Evolutionary conservation across 2,329 filamentous ascomycete species (phyloP).

Genomic region (Camillea tinctor): DNA sequence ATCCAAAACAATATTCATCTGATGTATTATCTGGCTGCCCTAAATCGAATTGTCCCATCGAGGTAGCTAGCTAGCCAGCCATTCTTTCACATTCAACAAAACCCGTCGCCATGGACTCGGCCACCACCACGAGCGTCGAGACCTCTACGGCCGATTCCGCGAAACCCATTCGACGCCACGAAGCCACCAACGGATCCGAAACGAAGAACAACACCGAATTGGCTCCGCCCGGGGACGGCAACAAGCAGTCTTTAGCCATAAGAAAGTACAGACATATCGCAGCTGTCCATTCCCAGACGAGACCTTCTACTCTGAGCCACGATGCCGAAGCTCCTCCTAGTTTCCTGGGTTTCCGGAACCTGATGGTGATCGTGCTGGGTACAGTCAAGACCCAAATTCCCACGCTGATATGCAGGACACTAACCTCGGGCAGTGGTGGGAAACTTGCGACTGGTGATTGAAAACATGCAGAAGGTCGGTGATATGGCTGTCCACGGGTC

Average conservation of each 20-base stretch:
- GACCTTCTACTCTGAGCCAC: slow-evolving; percentile 81
- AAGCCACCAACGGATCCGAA: slow-evolving; percentile 8
- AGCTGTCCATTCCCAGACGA: slow-evolving; percentile 72
- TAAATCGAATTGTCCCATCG: background rate
- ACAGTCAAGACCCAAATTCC: slow-evolving; percentile 31
- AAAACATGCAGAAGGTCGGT: slow-evolving; percentile 87
- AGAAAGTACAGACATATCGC: slow-evolving; percentile 89
- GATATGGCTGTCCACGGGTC: slow-evolving; percentile 5
- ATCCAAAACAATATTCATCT: background rate
- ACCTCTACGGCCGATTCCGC: slow-evolving; percentile 10
- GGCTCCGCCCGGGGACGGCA: slow-evolving; percentile 18
- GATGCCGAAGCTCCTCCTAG: slow-evolving; percentile 74
- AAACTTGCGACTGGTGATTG: slow-evolving; percentile 90
- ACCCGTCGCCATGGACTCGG: slow-evolving; percentile 38
- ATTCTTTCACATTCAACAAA: slow-evolving; percentile 4
- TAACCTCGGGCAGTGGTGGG: slow-evolving; percentile 67
- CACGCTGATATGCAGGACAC: background rate
- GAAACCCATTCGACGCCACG: slow-evolving; percentile 23
- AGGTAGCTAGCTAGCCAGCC: slow-evolving; percentile 5
- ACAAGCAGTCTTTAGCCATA: slow-evolving; percentile 39
- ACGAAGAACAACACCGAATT: background rate
- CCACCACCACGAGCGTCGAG: slow-evolving; percentile 39
- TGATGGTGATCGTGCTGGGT: slow-evolving; percentile 93
- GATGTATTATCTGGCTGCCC: background rate
- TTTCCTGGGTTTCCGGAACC: slow-evolving; percentile 90